Evolutionary conservation across 768 basidiomycete species (phyloP).

Genomic region (Macrolepiota fuliginosa): DNA sequence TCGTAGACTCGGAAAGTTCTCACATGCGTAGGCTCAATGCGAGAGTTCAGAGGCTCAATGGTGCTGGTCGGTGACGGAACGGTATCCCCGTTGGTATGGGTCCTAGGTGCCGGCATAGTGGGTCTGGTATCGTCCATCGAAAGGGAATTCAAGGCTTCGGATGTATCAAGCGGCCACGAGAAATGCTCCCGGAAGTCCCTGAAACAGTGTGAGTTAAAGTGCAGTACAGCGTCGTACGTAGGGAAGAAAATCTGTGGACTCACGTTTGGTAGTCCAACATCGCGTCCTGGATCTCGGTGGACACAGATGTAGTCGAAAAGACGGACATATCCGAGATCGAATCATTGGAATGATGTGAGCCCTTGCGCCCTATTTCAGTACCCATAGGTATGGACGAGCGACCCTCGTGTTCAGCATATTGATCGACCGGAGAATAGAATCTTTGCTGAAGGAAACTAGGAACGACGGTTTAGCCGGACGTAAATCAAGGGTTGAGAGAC

Average conservation of each 20-base stretch:
- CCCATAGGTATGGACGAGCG: background rate
- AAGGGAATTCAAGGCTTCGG: conserved; percentile 8
- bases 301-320: conserved; percentile 24
- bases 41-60: conserved; percentile 22
- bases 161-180: conserved; percentile 18
- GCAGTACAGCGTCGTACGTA: background rate
- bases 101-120: background rate
- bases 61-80: background rate
- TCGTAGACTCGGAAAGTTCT: conserved; percentile 53
- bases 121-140: background rate
- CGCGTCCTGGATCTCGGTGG: conserved; percentile 25
- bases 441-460: conserved; percentile 61
- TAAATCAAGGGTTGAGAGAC: background rate
- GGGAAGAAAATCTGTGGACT: conserved; percentile 11
- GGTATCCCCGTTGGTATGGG: background rate
- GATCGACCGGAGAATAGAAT: conserved; percentile 46
- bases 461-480: conserved; percentile 1
- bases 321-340: background rate
- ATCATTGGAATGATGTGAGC: background rate
- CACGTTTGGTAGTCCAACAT: conserved; percentile 31
- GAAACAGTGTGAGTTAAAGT: background rate
- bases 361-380: background rate
- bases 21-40: conserved; percentile 46
- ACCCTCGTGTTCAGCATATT: conserved; percentile 16
- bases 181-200: conserved; percentile 27